phyloP scores from a whole-genome alignment of 1,284 basidiomycete species.

The Rhodofomes roseus region DNA sequence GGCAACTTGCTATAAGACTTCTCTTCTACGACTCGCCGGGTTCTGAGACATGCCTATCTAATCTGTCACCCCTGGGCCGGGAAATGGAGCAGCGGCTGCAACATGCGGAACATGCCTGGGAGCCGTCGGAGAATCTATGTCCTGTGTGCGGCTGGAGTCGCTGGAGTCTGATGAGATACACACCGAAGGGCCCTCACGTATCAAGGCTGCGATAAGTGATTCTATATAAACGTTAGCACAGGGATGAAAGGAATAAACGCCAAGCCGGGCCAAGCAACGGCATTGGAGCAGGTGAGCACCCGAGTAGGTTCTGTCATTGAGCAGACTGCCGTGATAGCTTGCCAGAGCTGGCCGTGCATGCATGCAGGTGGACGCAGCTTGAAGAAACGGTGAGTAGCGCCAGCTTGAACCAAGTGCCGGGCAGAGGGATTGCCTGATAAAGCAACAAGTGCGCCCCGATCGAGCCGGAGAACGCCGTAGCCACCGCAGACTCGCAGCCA shows the following conservation, averaged over 20 bases:
- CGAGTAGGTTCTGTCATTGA: no score
- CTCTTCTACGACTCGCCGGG: background rate
- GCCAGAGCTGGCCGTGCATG: background rate
- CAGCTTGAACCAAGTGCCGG: background rate
- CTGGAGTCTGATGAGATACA: background rate
- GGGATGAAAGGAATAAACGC: background rate
- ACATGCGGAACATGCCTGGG: background rate
- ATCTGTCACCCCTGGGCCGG: background rate
- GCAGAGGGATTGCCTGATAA: background rate
- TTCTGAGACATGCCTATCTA: background rate
- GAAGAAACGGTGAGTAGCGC: background rate
- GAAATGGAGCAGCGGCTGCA: background rate
- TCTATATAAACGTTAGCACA: background rate
- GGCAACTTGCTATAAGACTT: background rate
- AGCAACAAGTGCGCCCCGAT: background rate
- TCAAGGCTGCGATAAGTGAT: conserved; percentile 1
- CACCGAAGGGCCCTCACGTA: background rate
- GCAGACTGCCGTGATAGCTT: background rate
- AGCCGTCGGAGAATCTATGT: background rate
- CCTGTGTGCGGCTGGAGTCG: background rate
- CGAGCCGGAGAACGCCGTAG: background rate
- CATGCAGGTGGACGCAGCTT: background rate
- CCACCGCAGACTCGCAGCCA: background rate
- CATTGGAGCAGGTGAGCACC: background rate
- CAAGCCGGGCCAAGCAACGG: background rate